phyloP scores from a whole-genome alignment of 768 basidiomycete genomes.

The Lentinus brumalis region DNA sequence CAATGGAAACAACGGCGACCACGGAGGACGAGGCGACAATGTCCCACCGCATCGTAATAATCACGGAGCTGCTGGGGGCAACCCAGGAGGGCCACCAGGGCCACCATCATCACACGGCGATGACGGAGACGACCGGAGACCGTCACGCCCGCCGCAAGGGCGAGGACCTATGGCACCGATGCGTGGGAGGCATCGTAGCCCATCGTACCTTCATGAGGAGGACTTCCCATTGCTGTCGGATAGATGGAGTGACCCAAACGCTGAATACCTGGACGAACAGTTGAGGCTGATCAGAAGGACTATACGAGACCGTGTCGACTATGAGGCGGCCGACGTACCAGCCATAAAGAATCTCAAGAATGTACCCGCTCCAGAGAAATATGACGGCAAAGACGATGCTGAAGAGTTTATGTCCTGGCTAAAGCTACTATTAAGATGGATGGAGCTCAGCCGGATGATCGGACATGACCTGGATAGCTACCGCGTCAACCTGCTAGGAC shows the following conservation, averaged over 20 bases:
- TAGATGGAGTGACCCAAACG: not conserved
- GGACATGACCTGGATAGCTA: not conserved
- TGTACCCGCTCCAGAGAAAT: not conserved
- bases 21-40: too few relatives aligned
- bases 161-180: too few relatives aligned
- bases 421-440: not conserved
- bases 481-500: not conserved
- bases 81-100: too few relatives aligned
- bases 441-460: not conserved
- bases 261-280: not conserved
- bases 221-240: too few relatives aligned
- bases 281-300: not conserved
- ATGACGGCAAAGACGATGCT: slow-evolving; percentile 3
- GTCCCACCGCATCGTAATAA: too few relatives aligned
- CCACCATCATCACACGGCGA: too few relatives aligned
- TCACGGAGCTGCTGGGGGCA: too few relatives aligned
- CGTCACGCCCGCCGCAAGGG: too few relatives aligned
- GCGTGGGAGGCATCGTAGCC: too few relatives aligned
- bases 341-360: not conserved
- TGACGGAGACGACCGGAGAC: too few relatives aligned
- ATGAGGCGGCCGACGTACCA: not conserved
- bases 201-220: too few relatives aligned
- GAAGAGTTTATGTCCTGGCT: slow-evolving; percentile 1
- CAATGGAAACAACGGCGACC: too few relatives aligned
- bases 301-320: not conserved